Percentiles rank a stretch among this genome's conserved stretches.
Conservation (phyloP, 2,329 filamentous ascomycete genomes). For the Colletotrichum sublineola region DNA sequence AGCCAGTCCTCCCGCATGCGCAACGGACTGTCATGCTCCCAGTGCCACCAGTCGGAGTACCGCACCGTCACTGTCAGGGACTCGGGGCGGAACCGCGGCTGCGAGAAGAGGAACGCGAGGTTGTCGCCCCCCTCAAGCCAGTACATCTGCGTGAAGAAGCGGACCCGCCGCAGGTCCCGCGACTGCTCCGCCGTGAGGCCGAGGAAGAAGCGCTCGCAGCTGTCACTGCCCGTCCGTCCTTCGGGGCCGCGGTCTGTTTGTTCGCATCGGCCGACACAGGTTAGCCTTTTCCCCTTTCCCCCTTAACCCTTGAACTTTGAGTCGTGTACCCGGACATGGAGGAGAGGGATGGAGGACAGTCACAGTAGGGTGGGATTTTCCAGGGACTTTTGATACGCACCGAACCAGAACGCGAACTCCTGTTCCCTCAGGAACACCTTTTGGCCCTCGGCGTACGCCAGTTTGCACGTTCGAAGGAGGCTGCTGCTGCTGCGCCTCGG, state of each 20-base stretch:
- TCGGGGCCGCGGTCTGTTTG: constrained; percentile 29
- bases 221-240: neutral
- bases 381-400: neutral
- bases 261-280: neutral
- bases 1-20: constrained; percentile 56
- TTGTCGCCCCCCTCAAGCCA: constrained; percentile 49
- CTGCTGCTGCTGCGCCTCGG: constrained; percentile 52
- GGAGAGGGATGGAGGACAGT: neutral
- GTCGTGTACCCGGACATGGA: neutral
- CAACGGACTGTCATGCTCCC: constrained; percentile 56
- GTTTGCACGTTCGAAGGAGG: constrained; percentile 58
- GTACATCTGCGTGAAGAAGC: constrained; percentile 60
- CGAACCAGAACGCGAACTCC: constrained; percentile 37
- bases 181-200: constrained; percentile 44
- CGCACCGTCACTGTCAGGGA: constrained; percentile 60
- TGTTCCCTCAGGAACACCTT: constrained; percentile 29
- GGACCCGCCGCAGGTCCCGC: constrained; percentile 44
- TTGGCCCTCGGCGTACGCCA: constrained; percentile 23
- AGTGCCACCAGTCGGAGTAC: constrained; percentile 64
- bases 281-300: neutral
- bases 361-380: neutral
- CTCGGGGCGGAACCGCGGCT: constrained; percentile 51
- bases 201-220: constrained; percentile 14
- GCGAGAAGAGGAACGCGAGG: constrained; percentile 47
- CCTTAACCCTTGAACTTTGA: neutral